phyloP scores from a whole-genome alignment of 2,329 filamentous ascomycete genomes.

The Penicillium digitatum region DNA sequence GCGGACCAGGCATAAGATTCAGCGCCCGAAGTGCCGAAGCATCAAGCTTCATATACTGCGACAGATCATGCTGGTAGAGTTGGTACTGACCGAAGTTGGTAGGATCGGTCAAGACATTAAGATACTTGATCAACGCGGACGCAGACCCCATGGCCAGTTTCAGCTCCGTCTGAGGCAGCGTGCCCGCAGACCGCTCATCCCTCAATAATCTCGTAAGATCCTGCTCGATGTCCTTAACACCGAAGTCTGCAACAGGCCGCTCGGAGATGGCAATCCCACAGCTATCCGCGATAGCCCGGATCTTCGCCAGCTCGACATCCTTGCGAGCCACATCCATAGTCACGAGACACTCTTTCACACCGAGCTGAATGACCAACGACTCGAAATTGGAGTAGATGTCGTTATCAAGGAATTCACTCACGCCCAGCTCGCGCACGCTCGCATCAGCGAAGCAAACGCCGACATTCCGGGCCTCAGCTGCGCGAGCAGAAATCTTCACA shows the following conservation, averaged over 20 bases:
- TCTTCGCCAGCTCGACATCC: slow-evolving; percentile 81
- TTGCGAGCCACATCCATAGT: slow-evolving; percentile 74
- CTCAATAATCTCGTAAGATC: slow-evolving; percentile 83
- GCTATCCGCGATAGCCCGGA: slow-evolving; percentile 83
- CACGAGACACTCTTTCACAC: slow-evolving; percentile 90
- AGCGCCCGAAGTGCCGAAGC: slow-evolving; percentile 89
- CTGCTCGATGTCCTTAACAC: slow-evolving; percentile 88
- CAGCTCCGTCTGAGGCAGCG: slow-evolving; percentile 82
- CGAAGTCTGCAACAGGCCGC: slow-evolving; percentile 71
- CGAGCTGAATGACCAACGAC: slow-evolving; percentile 89
- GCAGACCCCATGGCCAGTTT: slow-evolving; percentile 96
- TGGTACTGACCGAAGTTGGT: slow-evolving; percentile 97
- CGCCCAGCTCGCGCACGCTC: slow-evolving; percentile 88
- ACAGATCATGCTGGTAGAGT: slow-evolving; percentile 92
- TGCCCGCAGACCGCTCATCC: slow-evolving; percentile 72
- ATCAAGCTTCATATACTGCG: slow-evolving; percentile 98
- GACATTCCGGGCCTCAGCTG: slow-evolving; percentile 76
- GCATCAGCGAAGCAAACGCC: slow-evolving; percentile 98
- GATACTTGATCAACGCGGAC: slow-evolving; percentile 88
- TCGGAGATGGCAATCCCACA: slow-evolving; percentile 89
- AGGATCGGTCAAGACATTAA: slow-evolving; percentile 81
- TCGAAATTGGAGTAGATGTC: slow-evolving; percentile 98
- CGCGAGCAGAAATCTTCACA: slow-evolving; percentile 87
- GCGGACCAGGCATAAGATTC: slow-evolving; percentile 92
- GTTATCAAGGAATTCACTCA: slow-evolving; percentile 98